These are phyloP conservation scores for Lavandula angustifolia DNA, from an alignment of 257 asterid species.

Conservation along the genomic window DNA sequence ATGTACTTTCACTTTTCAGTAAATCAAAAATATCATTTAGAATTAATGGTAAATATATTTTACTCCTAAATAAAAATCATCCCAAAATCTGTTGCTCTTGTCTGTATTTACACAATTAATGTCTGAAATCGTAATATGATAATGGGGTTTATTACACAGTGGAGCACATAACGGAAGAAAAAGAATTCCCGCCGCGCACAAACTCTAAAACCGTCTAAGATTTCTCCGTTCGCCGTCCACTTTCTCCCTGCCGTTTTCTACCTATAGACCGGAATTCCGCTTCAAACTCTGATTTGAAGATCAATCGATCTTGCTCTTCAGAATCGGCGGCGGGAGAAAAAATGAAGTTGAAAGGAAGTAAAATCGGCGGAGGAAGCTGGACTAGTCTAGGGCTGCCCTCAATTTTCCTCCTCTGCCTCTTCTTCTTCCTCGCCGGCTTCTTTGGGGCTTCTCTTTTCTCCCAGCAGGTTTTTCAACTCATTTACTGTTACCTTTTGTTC, in stretches of 20 bases:
- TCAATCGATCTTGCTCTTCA: slow-evolving; percentile 27
- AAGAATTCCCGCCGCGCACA: slow-evolving; percentile 52
- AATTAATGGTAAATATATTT: too few relatives aligned
- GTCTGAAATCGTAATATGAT: too few relatives aligned
- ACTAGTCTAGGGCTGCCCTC: slow-evolving; percentile 56
- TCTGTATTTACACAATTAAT: too few relatives aligned
- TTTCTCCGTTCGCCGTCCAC: background rate
- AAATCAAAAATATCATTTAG: too few relatives aligned
- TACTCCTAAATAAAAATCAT: too few relatives aligned
- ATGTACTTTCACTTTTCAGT: too few relatives aligned
- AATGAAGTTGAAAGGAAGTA: slow-evolving; percentile 68
- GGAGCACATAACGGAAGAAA: slow-evolving; percentile 7
- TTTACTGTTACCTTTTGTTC: too few relatives aligned
- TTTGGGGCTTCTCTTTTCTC: slow-evolving; percentile 72
- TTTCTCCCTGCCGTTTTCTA: slow-evolving; percentile 3
- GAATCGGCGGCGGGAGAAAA: slow-evolving; percentile 24
- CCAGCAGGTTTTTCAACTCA: slow-evolving; percentile 52
- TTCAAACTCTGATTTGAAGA: background rate
- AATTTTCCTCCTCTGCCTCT: slow-evolving; percentile 69
- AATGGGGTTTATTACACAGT: background rate
- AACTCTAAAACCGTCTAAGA: slow-evolving; percentile 13
- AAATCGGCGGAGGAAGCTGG: slow-evolving; percentile 50
- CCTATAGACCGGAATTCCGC: background rate
- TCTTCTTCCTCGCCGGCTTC: slow-evolving; percentile 82
- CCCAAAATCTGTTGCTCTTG: too few relatives aligned